phyloP scores from a whole-genome alignment of 2,329 filamentous ascomycete species.

The Colletotrichum destructivum region DNA sequence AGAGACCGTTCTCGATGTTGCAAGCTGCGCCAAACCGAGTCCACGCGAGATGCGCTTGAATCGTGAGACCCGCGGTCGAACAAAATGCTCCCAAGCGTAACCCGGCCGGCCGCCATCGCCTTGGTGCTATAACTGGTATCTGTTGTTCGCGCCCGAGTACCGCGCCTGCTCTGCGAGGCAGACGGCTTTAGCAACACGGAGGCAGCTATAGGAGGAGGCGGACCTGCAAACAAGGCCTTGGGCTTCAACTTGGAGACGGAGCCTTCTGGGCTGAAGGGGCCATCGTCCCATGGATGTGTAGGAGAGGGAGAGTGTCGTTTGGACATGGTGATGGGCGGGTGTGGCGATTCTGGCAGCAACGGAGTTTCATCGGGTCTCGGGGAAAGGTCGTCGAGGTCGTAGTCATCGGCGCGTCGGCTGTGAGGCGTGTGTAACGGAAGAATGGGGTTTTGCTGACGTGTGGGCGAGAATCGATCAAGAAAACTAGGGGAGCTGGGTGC shows the following conservation, averaged over 20 bases:
- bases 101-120: slow-evolving; percentile 26
- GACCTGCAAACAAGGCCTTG: slow-evolving; percentile 61
- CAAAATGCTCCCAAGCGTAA: slow-evolving; percentile 54
- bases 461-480: slow-evolving; percentile 42
- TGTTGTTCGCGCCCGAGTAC: slow-evolving; percentile 2
- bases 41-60: slow-evolving; percentile 46
- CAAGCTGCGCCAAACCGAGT: slow-evolving; percentile 64
- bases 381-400: slow-evolving; percentile 57
- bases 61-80: slow-evolving; percentile 53
- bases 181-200: slow-evolving; percentile 55
- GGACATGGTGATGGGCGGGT: slow-evolving; percentile 39
- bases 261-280: slow-evolving; percentile 46
- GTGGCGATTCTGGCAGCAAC: slow-evolving; percentile 44
- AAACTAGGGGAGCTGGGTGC: slow-evolving; percentile 40
- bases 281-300: slow-evolving; percentile 32
- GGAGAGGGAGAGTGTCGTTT: slow-evolving; percentile 33
- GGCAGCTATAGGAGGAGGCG: slow-evolving; percentile 65
- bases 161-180: slow-evolving; percentile 9
- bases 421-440: slow-evolving; percentile 48
- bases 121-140: not conserved
- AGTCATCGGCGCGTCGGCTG: slow-evolving; percentile 50
- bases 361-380: slow-evolving; percentile 52
- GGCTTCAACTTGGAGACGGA: slow-evolving; percentile 52
- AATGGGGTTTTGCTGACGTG: slow-evolving; percentile 43
- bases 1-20: slow-evolving; percentile 62